Percentiles rank a stretch among this genome's conserved stretches.
phyloP scores from a whole-genome alignment of 2,329 filamentous ascomycete species.

The Diaporthe nobilis region DNA sequence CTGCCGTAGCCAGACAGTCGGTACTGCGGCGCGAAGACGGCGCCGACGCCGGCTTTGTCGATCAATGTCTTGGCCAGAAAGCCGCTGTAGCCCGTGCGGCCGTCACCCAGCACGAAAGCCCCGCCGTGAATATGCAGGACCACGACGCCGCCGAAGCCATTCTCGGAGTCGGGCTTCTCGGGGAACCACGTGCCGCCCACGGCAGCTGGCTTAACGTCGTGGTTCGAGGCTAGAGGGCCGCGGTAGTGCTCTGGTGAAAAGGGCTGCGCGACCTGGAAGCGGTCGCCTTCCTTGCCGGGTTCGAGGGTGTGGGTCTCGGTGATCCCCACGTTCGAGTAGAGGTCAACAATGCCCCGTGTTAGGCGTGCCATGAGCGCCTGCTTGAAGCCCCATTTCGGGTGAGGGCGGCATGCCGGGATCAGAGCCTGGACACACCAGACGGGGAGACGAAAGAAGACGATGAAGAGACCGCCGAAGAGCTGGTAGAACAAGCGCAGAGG shows the following conservation, averaged over 20 bases:
- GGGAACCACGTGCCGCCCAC: constrained; percentile 23
- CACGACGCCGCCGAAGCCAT: neutral
- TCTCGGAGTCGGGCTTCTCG: neutral
- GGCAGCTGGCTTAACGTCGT: neutral
- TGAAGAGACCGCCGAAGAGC: neutral
- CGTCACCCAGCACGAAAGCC: constrained; percentile 27
- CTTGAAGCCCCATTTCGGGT: constrained; percentile 22
- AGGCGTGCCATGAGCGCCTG: constrained; percentile 11
- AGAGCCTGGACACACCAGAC: constrained; percentile 7
- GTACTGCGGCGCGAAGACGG: constrained; percentile 60
- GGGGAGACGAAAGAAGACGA: neutral
- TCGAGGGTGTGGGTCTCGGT: neutral
- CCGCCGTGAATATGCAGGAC: constrained; percentile 23
- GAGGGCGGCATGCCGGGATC: constrained; percentile 11
- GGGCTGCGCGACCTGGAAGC: constrained; percentile 22
- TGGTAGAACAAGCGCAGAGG: neutral
- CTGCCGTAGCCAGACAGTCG: constrained; percentile 57
- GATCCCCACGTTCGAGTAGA: neutral
- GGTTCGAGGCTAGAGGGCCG: neutral
- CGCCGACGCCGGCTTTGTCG: constrained; percentile 49
- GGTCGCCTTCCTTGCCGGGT: constrained; percentile 1
- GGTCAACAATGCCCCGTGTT: neutral
- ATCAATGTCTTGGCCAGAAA: constrained; percentile 11
- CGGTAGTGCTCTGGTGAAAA: neutral
- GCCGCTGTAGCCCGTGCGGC: neutral